Percentiles rank a stretch among this genome's conserved stretches.
Evolutionary conservation across 306 rosid species (phyloP).

Genomic region (Lagenaria siceraria): DNA sequence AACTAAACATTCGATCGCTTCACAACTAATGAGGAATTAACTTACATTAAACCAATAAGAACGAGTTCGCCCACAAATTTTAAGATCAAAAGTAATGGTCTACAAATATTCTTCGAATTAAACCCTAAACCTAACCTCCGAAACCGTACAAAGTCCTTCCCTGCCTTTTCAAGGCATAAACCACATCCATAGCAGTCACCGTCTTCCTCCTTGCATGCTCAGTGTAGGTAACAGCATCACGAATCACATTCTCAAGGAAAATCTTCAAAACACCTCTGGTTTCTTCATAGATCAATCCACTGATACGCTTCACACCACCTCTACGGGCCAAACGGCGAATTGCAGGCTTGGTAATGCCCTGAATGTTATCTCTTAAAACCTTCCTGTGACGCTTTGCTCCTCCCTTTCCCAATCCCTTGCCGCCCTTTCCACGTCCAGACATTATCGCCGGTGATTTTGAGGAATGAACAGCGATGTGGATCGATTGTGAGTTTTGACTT

Average conservation of each 20-base stretch:
- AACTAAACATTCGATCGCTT: background rate
- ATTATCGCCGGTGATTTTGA: background rate
- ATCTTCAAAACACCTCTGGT: constrained; percentile 40
- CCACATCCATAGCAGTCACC: constrained; percentile 42
- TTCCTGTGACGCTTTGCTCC: constrained; percentile 47
- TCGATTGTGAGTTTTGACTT: background rate
- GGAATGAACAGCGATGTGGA: background rate
- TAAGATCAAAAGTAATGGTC: background rate
- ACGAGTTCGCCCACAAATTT: background rate
- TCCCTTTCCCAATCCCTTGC: constrained; percentile 51
- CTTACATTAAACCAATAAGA: background rate
- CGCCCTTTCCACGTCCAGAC: constrained; percentile 55
- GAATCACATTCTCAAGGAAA: constrained; percentile 36
- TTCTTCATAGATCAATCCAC: constrained; percentile 41
- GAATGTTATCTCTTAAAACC: constrained; percentile 43
- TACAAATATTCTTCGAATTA: background rate
- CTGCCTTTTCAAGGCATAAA: constrained; percentile 37
- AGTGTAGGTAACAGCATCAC: constrained; percentile 38
- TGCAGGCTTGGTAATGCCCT: constrained; percentile 42
- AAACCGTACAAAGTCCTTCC: constrained; percentile 44
- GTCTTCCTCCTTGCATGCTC: constrained; percentile 45
- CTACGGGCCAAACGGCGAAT: constrained; percentile 43
- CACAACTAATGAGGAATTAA: background rate
- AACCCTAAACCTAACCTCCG: constrained; percentile 19
- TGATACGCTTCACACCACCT: constrained; percentile 40